These are phyloP conservation scores for Ordospora colligata DNA, from an alignment of 371 early-diverging fungal genomes.

Conservation along the genomic window DNA sequence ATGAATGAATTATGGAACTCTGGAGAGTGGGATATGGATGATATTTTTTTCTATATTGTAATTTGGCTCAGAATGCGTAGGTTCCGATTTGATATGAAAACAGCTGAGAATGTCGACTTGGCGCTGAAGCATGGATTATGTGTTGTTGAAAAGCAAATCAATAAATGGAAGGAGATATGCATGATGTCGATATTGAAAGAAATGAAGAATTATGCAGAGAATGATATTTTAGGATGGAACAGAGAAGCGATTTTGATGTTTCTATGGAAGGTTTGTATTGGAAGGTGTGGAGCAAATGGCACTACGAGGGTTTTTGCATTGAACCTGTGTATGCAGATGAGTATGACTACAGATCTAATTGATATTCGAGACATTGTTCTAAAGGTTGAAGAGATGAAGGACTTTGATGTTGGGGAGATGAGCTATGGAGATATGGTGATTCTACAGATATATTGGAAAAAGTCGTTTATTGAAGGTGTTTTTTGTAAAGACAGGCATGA, in stretches of 20 bases:
- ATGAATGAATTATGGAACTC: too few relatives aligned
- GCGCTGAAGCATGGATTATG: neutral
- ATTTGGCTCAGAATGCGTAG: neutral
- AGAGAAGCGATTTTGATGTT: neutral
- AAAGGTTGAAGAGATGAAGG: neutral
- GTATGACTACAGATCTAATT: too few relatives aligned
- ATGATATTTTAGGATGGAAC: slow-evolving; percentile 1
- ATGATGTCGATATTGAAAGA: neutral
- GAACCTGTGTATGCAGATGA: neutral
- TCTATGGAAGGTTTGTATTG: neutral
- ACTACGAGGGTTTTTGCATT: neutral
- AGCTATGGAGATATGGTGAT: neutral
- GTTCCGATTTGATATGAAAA: neutral
- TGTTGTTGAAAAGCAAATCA: neutral
- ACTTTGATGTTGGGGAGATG: neutral
- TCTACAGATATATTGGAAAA: neutral
- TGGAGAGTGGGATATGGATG: too few relatives aligned
- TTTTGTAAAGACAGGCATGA: neutral
- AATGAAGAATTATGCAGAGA: neutral
- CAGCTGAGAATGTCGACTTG: neutral
- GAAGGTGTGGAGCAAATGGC: neutral
- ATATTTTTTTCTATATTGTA: neutral
- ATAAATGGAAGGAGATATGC: neutral
- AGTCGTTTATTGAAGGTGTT: neutral
- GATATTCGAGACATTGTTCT: neutral